These are phyloP conservation scores for Aspergillus tanneri DNA, from an alignment of 2,329 filamentous ascomycete genomes.

Conservation along the genomic window DNA sequence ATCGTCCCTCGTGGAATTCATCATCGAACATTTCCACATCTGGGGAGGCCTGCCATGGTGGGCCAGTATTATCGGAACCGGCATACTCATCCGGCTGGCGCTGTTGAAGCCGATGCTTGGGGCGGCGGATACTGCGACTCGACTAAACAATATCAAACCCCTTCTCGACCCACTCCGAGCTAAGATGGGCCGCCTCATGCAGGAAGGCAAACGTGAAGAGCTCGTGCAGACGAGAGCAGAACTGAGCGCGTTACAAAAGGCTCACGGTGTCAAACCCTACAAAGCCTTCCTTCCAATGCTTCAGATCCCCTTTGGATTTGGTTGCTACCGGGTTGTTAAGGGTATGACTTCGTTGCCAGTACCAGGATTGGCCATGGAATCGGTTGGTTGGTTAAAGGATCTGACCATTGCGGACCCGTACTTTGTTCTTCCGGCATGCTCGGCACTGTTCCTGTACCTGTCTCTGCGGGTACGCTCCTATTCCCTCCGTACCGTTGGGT, in stretches of 20 bases:
- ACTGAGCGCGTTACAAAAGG: slow-evolving; percentile 52
- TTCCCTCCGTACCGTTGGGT: neutral
- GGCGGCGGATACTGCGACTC: slow-evolving; percentile 62
- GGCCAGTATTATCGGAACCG: slow-evolving; percentile 66
- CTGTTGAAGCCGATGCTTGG: slow-evolving; percentile 66
- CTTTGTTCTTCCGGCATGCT: slow-evolving; percentile 67
- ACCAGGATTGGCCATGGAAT: slow-evolving; percentile 70
- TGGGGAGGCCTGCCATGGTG: slow-evolving; percentile 78
- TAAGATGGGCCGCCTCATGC: slow-evolving; percentile 51
- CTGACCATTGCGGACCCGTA: slow-evolving; percentile 74
- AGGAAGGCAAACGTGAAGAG: slow-evolving; percentile 48
- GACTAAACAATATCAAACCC: slow-evolving; percentile 61
- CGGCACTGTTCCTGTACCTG: slow-evolving; percentile 57
- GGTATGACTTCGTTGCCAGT: slow-evolving; percentile 77
- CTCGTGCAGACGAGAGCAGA: slow-evolving; percentile 50
- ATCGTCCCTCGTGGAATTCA: slow-evolving; percentile 69
- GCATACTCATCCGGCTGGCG: slow-evolving; percentile 61
- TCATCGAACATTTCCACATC: slow-evolving; percentile 80
- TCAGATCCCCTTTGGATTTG: slow-evolving; percentile 72
- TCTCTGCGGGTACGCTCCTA: slow-evolving; percentile 57
- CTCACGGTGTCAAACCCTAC: slow-evolving; percentile 55
- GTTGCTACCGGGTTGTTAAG: slow-evolving; percentile 73
- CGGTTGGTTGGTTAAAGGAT: slow-evolving; percentile 75
- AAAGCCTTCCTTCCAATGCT: slow-evolving; percentile 58
- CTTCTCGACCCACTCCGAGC: slow-evolving; percentile 56